phyloP scores from a whole-genome alignment of 2,329 filamentous ascomycete genomes.

The Trichocomaceae sp. region DNA sequence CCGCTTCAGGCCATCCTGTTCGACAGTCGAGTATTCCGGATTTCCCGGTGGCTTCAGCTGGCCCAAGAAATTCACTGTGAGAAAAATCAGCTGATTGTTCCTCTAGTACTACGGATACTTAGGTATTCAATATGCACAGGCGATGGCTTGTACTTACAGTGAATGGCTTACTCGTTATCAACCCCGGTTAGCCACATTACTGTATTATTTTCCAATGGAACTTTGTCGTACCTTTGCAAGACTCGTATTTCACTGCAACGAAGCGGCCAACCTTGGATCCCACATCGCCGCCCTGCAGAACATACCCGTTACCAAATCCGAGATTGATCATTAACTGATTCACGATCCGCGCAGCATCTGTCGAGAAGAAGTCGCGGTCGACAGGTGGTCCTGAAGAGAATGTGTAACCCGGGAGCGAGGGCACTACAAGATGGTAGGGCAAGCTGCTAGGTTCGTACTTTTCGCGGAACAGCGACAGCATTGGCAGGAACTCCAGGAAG shows the following conservation, averaged over 20 bases:
- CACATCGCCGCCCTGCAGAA: conserved; percentile 54
- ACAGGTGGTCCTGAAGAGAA: conserved; percentile 46
- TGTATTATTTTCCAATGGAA: too few relatives aligned
- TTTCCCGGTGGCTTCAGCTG: conserved; percentile 29
- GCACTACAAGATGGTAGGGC: conserved; percentile 53
- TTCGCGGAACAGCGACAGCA: conserved; percentile 41
- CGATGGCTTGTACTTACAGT: conserved; percentile 2
- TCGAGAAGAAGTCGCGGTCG: conserved; percentile 37
- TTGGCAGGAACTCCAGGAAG: conserved; percentile 51
- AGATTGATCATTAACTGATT: conserved; percentile 49
- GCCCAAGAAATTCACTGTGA: conserved; percentile 10
- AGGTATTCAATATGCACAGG: neutral
- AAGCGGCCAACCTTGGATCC: conserved; percentile 41
- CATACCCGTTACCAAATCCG: conserved; percentile 48
- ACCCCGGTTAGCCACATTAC: neutral
- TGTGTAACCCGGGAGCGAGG: conserved; percentile 50
- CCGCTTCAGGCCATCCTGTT: conserved; percentile 7
- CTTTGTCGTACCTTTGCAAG: conserved; percentile 40
- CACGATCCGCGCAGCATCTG: conserved; percentile 40
- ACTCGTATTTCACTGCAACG: conserved; percentile 35
- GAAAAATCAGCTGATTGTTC: neutral
- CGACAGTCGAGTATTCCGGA: conserved; percentile 7
- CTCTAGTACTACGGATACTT: too few relatives aligned
- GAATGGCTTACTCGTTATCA: conserved; percentile 1
- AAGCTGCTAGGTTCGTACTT: conserved; percentile 46